Base-by-base conservation (phyloP, 495 filamentous ascomycete species). In the Penicillium angulare region DNA sequence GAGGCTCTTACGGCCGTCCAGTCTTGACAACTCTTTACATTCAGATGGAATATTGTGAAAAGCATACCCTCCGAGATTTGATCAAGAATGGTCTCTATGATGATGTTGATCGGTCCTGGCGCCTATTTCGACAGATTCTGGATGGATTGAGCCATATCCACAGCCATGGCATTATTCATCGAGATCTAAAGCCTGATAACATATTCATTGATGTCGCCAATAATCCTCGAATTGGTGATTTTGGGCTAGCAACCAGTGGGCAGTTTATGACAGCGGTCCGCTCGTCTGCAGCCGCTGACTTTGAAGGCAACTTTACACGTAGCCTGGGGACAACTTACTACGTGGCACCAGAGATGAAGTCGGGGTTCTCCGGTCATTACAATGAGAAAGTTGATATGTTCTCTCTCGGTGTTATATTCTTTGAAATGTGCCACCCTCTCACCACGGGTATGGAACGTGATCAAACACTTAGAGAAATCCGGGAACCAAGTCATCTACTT, bases 381-480 rank as follows among this genome's bases (percentile, higher is more conserved):
- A 92, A 88, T 47, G 87, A 90, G 49, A 97, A 96, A 67, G 92
- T 96, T 8, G 92, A 97, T 74, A 96, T 98, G 92, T 98, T 90
- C 62, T 97, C 95, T 0, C 73, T 98, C 23, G 93, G 93, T 8
- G 87, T 98, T 38, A 97, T 98, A 49, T 95, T 98, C 68, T 96
- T 97, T 57, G 93, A 98, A 65, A 97, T 98, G 92, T 93, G 88
- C 53, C 85, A 91, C 58, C 76, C 85, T 22, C 76, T 95, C 3
- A 83, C 86, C 42, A 84, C 87, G 1, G 86, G 84, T 0, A 97
- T 97, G 91, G 90, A 97, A 67, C 82, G 95, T 27, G 89, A 88
- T 18, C 72, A 85, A 47, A 86, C 88, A 8, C 70, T 97, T 13
- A 78, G 85, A 45, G 71, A 78, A 35, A 74, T 98, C 10, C 79